Base-by-base conservation (phyloP, 352 stramenopile species). In the Pythium diclinum region DNA sequence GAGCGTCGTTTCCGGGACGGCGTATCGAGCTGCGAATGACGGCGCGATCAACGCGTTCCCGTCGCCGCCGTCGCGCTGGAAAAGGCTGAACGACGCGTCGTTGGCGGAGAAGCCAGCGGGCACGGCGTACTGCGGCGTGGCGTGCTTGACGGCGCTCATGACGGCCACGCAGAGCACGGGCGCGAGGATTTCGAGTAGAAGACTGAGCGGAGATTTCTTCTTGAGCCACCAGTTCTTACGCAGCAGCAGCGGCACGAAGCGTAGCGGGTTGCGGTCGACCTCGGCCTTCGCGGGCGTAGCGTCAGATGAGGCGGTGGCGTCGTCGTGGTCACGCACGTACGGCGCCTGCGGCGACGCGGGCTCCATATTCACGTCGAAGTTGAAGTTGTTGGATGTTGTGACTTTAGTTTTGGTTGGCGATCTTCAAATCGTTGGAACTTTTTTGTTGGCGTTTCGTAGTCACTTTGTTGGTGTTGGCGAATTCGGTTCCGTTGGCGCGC, bases 181-280 rank as follows among this genome's bases (percentile, higher is more conserved):
- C 3, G 81, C 74, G 42, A 90, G 48, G 49, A 91, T 64, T 65
- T 93, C 85, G 32, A 88, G 76, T 32, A 84, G 25, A 13, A 83
- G 60, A 9, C 69, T 74, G 3, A 88, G 21, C 17, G 72, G 75
- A 23, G 87, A 72, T 38, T 86, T 83, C 54, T 73, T 76, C 77
- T 92, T 92, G 68, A 92, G 84, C 73, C 85, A 68, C 70, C 73
- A 87, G 71, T 92, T 92, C 74, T 92, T 92, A 54, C 82, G 75
- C 57, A 92, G 75, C 44, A 92, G 63, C 61, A 70, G 76, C 14
- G 77, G 75, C 32, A 87, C 67, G 47, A 85, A 87, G 49, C 73
- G 77, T 61, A 80, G 59, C 32, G 74, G 63, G 14, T 57, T 53
- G 34, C 6, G 6, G 19, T 52, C 21, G n/a, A 10, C 8, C 19